Conservation (phyloP, 2,329 filamentous ascomycete genomes). For the Byssothecium circinans region DNA sequence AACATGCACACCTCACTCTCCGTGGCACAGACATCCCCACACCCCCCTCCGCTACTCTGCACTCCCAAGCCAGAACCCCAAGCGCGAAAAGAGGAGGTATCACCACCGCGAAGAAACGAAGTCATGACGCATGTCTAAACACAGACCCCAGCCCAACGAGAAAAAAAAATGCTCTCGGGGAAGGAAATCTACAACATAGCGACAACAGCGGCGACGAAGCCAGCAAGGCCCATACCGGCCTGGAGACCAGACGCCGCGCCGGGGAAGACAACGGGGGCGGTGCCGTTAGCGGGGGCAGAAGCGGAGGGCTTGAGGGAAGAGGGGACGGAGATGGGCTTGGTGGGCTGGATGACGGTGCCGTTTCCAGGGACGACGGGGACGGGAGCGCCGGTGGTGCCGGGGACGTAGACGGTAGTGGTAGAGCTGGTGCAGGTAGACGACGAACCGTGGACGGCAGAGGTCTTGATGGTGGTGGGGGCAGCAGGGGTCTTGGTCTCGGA, state of each 20-base stretch:
- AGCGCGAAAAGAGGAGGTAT: background rate
- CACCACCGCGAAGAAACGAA: background rate
- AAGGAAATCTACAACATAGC: constrained; percentile 40
- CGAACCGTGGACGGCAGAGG: constrained; percentile 12
- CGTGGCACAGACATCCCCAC: too few species aligned
- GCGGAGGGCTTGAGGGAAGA: constrained; percentile 21
- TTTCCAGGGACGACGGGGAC: constrained; percentile 8
- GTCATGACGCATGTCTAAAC: background rate
- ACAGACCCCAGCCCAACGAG: too few species aligned
- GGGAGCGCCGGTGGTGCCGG: constrained; percentile 26
- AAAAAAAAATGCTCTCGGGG: too few species aligned
- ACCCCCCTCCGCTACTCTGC: too few species aligned
- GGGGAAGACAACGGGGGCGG: constrained; percentile 21
- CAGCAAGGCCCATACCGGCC: constrained; percentile 44
- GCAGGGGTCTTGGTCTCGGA: constrained; percentile 12
- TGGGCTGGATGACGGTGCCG: constrained; percentile 38
- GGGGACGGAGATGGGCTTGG: constrained; percentile 35
- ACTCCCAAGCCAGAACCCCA: background rate
- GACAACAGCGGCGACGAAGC: constrained; percentile 46
- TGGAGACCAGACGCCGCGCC: constrained; percentile 37
- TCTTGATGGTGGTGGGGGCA: background rate
- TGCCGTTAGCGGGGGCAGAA: constrained; percentile 7
- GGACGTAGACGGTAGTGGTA: constrained; percentile 16
- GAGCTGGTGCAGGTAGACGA: constrained; percentile 10
- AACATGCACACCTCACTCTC: background rate